Percentiles rank a stretch among this genome's conserved stretches.
Evolutionary conservation across 106 monocot genomes (phyloP).

Genomic region (Hemerocallis citrina): DNA sequence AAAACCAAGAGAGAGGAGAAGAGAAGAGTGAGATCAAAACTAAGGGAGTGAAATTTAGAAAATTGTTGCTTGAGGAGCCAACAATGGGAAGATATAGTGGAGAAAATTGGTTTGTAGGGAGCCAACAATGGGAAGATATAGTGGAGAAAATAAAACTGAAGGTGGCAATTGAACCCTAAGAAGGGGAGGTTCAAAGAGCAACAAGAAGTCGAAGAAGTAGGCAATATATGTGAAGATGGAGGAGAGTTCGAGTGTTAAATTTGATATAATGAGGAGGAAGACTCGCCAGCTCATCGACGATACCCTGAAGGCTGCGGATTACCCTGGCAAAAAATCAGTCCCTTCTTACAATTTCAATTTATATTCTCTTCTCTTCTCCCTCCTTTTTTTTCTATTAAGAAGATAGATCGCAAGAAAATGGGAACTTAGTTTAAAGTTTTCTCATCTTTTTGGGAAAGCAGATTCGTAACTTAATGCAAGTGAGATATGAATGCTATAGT

Average conservation of each 20-base stretch:
- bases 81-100: background rate
- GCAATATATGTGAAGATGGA: conserved; percentile 41
- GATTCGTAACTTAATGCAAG: too few relatives aligned
- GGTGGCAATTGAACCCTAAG: conserved; percentile 14
- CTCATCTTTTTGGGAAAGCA: too few relatives aligned
- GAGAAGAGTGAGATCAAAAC: too few relatives aligned
- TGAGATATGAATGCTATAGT: too few relatives aligned
- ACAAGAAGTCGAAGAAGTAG: conserved; percentile 12
- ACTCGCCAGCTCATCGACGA: conserved; percentile 34
- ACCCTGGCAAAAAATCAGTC: conserved; percentile 20
- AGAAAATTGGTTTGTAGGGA: background rate
- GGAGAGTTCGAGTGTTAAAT: conserved; percentile 41
- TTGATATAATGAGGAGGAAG: conserved; percentile 30
- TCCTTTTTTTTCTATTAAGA: too few relatives aligned
- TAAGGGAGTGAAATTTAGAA: too few relatives aligned
- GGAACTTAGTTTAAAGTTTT: too few relatives aligned
- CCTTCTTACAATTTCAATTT: too few relatives aligned
- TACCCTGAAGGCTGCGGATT: conserved; percentile 48
- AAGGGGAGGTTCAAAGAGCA: background rate
- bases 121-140: conserved; percentile 8
- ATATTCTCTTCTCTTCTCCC: too few relatives aligned
- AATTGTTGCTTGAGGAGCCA: too few relatives aligned
- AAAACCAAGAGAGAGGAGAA: too few relatives aligned
- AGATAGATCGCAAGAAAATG: too few relatives aligned
- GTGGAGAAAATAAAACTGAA: conserved; percentile 32